Evolutionary conservation across 164 flowering plant genomes (phyloP), one percentile per base, ranked within the genome.

Genomic region (Vitis rupestris): DNA sequence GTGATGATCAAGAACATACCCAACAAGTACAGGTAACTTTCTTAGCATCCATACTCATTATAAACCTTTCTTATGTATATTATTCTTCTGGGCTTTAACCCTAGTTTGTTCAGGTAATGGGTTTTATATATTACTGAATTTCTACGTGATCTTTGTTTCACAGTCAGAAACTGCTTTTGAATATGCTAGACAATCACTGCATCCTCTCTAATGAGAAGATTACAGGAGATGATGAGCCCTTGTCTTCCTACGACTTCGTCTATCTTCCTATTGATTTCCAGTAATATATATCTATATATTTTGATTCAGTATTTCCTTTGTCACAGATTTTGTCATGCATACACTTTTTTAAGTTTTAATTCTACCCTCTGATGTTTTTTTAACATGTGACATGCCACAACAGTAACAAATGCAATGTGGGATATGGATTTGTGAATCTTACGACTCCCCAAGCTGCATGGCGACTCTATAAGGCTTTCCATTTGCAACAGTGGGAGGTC

Each of bases 1-100:
- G 85, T 94, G 64, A 94, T 94, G 99, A 91, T 94, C 72, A 94
- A 94, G 80, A 94, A 94, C 93, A 91, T 94, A 66, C 99, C 99
- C 73, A 94, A 94, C 83, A 94, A 94, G 77, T 94, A 94, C 86
- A 92, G 98, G 97, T 89, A 51, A 17, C 47, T 61, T 44, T 57
- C 30, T 65, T 10, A 6, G 44, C 44, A 37, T 37, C 6, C 44
- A 37, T 37, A 37, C 44, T 37, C 44, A 37, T 37, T 37, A 37
- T 6, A 37, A 3, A 37, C 4, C 44, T 37, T 37, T 4, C 44
- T 37, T 37, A 37, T 37, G 4, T 37, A 37, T 37, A 37, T 37
- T 37, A 3, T 37, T 37, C 44, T 37, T 37, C 44, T 37, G 44
- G 44, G 7, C 44, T 6, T 37, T 37, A 37, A 37, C 44, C 44